These are phyloP conservation scores for Taphrina populina DNA, from an alignment of 1,139 yeast species.

Conservation along the genomic window DNA sequence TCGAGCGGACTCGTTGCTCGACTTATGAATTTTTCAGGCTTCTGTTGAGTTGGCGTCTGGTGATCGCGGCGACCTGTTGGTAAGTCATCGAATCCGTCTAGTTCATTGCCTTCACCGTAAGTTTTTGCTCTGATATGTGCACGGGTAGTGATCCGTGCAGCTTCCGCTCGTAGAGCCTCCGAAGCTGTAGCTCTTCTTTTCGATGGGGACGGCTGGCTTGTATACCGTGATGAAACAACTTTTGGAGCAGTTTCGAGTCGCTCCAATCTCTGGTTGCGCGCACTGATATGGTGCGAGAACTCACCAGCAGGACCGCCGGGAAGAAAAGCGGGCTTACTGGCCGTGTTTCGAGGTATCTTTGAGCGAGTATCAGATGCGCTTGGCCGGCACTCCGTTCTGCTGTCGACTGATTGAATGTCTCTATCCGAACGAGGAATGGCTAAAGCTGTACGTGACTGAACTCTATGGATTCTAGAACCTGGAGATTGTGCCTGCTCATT, in stretches of 20 bases:
- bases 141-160: slow-evolving; percentile 34
- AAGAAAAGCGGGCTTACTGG: slow-evolving; percentile 11
- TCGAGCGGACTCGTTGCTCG: background rate
- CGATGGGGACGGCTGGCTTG: slow-evolving; percentile 5
- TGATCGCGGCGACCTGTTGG: too few species aligned
- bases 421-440: too few species aligned
- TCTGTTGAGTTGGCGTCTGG: too few species aligned
- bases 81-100: slow-evolving; percentile 44
- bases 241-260: background rate
- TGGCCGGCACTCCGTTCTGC: too few species aligned
- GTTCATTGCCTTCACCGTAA: slow-evolving; percentile 45
- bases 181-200: slow-evolving; percentile 23
- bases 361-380: too few species aligned
- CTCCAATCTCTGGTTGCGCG: background rate
- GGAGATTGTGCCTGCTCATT: too few species aligned
- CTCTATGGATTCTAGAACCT: too few species aligned
- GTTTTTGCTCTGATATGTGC: slow-evolving; percentile 34
- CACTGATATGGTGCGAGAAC: slow-evolving; percentile 23
- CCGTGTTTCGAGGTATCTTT: background rate
- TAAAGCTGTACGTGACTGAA: too few species aligned
- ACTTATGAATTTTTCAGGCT: background rate
- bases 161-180: slow-evolving; percentile 37
- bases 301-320: slow-evolving; percentile 24
- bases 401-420: too few species aligned
- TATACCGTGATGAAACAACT: too few species aligned